Conservation (phyloP, 805 yeast species). For the Barnettozyma vustinii region DNA sequence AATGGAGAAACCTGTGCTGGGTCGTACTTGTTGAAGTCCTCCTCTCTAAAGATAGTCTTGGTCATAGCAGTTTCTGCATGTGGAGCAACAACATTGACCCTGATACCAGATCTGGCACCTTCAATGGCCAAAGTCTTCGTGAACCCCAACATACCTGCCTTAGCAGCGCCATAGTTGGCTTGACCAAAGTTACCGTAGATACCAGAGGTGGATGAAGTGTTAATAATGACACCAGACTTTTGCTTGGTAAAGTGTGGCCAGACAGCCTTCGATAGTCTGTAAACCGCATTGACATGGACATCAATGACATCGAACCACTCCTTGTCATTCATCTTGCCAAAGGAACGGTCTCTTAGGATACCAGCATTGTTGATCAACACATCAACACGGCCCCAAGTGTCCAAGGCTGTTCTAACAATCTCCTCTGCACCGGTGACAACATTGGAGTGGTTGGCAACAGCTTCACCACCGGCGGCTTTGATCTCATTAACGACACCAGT, state of each 20-base stretch:
- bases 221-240: constrained; percentile 74
- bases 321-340: constrained; percentile 73
- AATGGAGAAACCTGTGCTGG: constrained; percentile 90
- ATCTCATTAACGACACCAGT: constrained; percentile 70
- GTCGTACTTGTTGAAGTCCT: constrained; percentile 77
- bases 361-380: constrained; percentile 92
- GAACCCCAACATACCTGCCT: constrained; percentile 81
- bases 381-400: constrained; percentile 77
- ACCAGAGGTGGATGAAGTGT: constrained; percentile 93
- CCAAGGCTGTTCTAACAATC: constrained; percentile 72
- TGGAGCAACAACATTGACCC: constrained; percentile 85
- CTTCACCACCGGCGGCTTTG: constrained; percentile 64
- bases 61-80: constrained; percentile 99
- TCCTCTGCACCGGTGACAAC: constrained; percentile 70
- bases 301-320: constrained; percentile 80
- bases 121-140: constrained; percentile 85
- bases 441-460: constrained; percentile 79
- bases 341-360: constrained; percentile 83
- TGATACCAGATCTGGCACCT: constrained; percentile 74
- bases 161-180: constrained; percentile 92
- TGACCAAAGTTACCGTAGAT: constrained; percentile 98
- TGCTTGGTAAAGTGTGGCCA: constrained; percentile 87
- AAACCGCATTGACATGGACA: constrained; percentile 82
- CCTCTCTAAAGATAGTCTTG: constrained; percentile 71
- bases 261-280: constrained; percentile 75